Conservation (phyloP, 495 filamentous ascomycete species). For the Hyaloscypha finlandica region DNA sequence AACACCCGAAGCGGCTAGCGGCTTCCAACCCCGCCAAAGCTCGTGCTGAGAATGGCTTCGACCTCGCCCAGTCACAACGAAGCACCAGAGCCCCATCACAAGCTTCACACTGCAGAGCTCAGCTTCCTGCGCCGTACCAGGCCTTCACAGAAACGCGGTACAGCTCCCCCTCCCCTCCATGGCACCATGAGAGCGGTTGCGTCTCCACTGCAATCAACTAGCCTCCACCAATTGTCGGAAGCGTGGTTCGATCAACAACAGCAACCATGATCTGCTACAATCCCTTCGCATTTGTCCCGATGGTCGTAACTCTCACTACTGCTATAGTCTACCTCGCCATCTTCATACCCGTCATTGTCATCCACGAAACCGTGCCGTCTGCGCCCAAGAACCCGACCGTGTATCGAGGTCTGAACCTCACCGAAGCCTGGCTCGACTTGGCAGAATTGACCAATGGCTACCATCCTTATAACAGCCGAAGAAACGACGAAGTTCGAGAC, state of each 20-base stretch:
- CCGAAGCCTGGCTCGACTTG: constrained; percentile 86
- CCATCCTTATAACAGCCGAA: constrained; percentile 84
- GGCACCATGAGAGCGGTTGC: neutral
- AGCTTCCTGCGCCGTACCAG: neutral
- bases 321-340: constrained; percentile 70
- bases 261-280: constrained; percentile 42
- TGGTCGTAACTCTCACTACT: constrained; percentile 73
- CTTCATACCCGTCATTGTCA: constrained; percentile 66
- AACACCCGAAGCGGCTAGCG: constrained; percentile 3
- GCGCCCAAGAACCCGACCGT: constrained; percentile 60
- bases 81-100: constrained; percentile 4
- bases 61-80: neutral
- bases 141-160: neutral
- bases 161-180: neutral
- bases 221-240: neutral
- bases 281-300: constrained; percentile 54
- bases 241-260: neutral
- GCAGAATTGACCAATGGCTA: constrained; percentile 70
- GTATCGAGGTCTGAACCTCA: constrained; percentile 67
- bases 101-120: neutral
- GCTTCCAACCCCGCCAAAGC: constrained; percentile 2
- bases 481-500: constrained; percentile 76
- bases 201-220: neutral
- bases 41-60: neutral
- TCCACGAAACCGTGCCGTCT: constrained; percentile 73